A percentile compares a stretch with the other conserved stretches of the same genome.
Evolutionary conservation across 345 rosid genomes (phyloP).

Genomic region (Camelina laxa): DNA sequence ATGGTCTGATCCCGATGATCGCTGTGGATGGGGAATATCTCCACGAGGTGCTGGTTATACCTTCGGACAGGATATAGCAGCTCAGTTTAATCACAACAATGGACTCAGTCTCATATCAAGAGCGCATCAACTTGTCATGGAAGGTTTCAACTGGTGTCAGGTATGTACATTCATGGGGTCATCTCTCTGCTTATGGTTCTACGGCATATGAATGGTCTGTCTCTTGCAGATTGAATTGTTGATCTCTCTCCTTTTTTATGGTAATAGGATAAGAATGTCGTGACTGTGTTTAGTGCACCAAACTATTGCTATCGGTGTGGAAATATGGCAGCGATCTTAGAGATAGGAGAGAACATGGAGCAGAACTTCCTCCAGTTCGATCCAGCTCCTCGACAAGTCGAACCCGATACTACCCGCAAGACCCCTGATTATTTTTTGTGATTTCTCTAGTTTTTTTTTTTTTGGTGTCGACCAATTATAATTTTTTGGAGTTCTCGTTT

Average conservation of each 20-base stretch:
- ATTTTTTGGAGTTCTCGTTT: constrained; percentile 19
- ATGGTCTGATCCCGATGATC: constrained; percentile 66
- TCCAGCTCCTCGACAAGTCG: constrained; percentile 88
- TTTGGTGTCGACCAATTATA: constrained; percentile 15
- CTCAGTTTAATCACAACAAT: constrained; percentile 77
- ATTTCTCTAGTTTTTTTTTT: constrained; percentile 24
- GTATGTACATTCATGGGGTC: constrained; percentile 51
- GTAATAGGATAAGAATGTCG: constrained; percentile 74
- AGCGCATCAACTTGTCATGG: constrained; percentile 94
- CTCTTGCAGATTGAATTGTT: not conserved
- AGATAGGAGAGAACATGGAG: constrained; percentile 84
- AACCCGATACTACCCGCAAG: constrained; percentile 79
- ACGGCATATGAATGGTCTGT: not conserved
- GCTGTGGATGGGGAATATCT: constrained; percentile 54
- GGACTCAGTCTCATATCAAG: constrained; percentile 78
- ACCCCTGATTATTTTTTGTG: constrained; percentile 89
- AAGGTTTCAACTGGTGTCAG: constrained; percentile 89
- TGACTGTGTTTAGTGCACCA: constrained; percentile 85
- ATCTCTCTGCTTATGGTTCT: constrained; percentile 11
- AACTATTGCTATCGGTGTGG: constrained; percentile 85
- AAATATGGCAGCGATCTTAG: constrained; percentile 89
- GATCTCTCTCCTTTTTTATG: constrained; percentile 1
- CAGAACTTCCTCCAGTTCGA: constrained; percentile 86
- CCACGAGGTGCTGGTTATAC: constrained; percentile 53
- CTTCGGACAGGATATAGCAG: constrained; percentile 68